A percentile compares a stretch with the other conserved stretches of the same genome.
Evolutionary conservation across 331 rosid species (phyloP).

Genomic region (Acacia concinna): DNA sequence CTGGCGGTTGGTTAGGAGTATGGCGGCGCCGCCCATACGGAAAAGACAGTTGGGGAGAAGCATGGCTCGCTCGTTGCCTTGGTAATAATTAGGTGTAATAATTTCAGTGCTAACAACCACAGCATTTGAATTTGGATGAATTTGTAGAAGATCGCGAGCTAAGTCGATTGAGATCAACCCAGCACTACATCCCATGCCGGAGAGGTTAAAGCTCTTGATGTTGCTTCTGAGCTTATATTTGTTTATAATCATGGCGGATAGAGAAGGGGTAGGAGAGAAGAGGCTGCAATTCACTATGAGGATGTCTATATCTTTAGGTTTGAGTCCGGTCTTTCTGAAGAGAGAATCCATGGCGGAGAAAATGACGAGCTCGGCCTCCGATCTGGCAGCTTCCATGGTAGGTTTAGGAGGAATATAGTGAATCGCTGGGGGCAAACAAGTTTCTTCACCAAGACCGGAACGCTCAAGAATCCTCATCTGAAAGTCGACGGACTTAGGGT

Average conservation of each 20-base stretch:
- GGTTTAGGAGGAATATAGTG: constrained; percentile 93
- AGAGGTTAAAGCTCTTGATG: constrained; percentile 78
- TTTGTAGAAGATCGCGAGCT: constrained; percentile 92
- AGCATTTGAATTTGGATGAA: constrained; percentile 85
- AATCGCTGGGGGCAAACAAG: constrained; percentile 73
- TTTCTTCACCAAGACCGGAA: constrained; percentile 86
- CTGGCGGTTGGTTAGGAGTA: constrained; percentile 61
- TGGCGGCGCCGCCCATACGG: constrained; percentile 97
- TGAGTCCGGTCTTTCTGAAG: constrained; percentile 62
- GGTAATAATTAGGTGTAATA: constrained; percentile 85
- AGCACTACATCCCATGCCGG: constrained; percentile 97
- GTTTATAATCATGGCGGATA: constrained; percentile 89
- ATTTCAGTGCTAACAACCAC: constrained; percentile 89
- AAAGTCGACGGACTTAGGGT: constrained; percentile 87
- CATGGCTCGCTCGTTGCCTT: constrained; percentile 94
- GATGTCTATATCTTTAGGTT: constrained; percentile 83
- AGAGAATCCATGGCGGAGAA: constrained; percentile 81
- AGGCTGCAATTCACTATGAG: constrained; percentile 80
- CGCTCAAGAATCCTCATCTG: constrained; percentile 93
- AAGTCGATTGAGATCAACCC: constrained; percentile 80
- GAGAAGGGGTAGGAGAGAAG: constrained; percentile 86
- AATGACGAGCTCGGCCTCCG: constrained; percentile 83
- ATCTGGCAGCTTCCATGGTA: constrained; percentile 81
- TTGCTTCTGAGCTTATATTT: constrained; percentile 84
- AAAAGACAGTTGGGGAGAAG: constrained; percentile 92